Conservation (phyloP, 1,139 yeast species). For the Suhomyces taliae region DNA sequence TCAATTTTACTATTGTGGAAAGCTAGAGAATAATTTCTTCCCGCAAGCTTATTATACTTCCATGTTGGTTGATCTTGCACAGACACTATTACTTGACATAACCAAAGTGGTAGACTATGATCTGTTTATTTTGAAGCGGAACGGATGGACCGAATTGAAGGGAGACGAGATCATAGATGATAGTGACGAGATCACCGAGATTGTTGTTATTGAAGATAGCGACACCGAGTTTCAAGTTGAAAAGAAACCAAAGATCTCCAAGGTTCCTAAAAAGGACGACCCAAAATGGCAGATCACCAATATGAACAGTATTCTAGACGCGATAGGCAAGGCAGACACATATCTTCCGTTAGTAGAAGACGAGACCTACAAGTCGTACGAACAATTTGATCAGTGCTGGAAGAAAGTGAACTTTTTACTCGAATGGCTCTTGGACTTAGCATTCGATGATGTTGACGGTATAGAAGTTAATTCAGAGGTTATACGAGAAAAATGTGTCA, state of each 20-base stretch:
- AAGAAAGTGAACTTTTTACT: conserved; percentile 22
- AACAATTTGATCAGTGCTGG: conserved; percentile 25
- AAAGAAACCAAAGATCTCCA: not conserved
- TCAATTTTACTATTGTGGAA: conserved; percentile 12
- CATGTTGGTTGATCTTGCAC: conserved; percentile 15
- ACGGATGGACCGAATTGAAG: not conserved
- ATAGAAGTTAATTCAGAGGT: not conserved
- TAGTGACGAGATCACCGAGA: conserved; percentile 5
- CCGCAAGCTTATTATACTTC: conserved; percentile 12
- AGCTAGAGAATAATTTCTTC: not conserved
- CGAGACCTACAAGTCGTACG: conserved; percentile 18
- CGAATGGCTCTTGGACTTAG: conserved; percentile 20
- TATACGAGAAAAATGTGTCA: not conserved
- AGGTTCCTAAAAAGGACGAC: not conserved
- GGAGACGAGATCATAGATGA: conserved; percentile 1
- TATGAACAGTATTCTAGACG: conserved; percentile 5
- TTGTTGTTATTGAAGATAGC: conserved; percentile 1
- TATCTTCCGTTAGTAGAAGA: conserved; percentile 23
- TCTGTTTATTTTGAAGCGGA: not conserved
- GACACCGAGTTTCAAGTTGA: not conserved
- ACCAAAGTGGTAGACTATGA: conserved; percentile 14
- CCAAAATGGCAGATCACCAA: conserved; percentile 12
- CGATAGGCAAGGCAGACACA: conserved; percentile 15
- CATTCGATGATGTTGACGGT: conserved; percentile 9
- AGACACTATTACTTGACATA: conserved; percentile 14